A percentile compares a stretch with the other conserved stretches of the same genome.
These are phyloP conservation scores for Calonectria fujianensis DNA, from an alignment of 2,329 filamentous ascomycete species.

Conservation along the genomic window DNA sequence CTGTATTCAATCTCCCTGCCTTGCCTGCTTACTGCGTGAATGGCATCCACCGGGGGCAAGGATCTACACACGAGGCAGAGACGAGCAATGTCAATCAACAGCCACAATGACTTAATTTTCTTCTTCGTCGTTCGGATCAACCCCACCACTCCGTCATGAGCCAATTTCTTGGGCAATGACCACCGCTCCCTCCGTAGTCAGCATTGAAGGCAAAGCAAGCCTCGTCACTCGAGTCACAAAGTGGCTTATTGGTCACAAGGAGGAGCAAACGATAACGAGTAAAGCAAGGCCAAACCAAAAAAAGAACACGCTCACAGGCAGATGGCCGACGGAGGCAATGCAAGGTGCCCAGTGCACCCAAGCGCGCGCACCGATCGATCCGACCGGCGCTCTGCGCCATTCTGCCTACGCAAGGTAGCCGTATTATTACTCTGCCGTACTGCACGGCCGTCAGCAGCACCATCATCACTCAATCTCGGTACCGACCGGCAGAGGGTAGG, in stretches of 20 bases:
- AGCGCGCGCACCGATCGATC: constrained; percentile 16
- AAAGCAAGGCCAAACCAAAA: constrained; percentile 21
- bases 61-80: constrained; percentile 8
- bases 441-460: neutral
- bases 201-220: constrained; percentile 15
- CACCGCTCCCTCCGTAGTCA: constrained; percentile 1
- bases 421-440: neutral
- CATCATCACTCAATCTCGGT: constrained; percentile 23
- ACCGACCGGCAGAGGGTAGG: neutral
- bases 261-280: neutral
- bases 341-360: constrained; percentile 1
- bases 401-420: constrained; percentile 3
- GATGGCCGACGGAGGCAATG: neutral
- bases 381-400: constrained; percentile 18
- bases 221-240: constrained; percentile 22
- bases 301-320: neutral
- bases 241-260: constrained; percentile 4
- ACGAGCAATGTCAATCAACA: constrained; percentile 18
- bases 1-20: constrained; percentile 21
- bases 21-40: constrained; percentile 14
- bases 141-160: constrained; percentile 9
- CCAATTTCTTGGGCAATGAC: neutral
- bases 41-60: constrained; percentile 2
- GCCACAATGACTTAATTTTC: constrained; percentile 14
- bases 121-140: neutral